A percentile compares a stretch with the other conserved stretches of the same genome.
These are phyloP conservation scores for Hypericum androsaemum DNA, from an alignment of 345 rosid species.

Conservation along the genomic window DNA sequence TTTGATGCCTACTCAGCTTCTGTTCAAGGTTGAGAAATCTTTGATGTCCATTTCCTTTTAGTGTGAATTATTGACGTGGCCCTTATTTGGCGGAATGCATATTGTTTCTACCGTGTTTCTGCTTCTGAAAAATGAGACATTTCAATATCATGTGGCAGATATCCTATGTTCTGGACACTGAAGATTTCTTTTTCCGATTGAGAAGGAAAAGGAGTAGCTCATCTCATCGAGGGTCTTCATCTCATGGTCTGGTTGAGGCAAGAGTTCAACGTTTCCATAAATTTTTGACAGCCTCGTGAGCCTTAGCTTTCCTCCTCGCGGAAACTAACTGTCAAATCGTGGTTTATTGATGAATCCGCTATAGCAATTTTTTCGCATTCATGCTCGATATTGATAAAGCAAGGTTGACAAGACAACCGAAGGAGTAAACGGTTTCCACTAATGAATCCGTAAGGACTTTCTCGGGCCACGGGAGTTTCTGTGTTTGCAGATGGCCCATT, in stretches of 20 bases:
- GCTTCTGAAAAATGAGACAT: not conserved
- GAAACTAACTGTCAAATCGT: constrained; percentile 4
- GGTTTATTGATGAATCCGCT: not conserved
- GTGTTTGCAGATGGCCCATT: not conserved
- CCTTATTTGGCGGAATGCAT: not conserved
- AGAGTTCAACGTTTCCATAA: constrained; percentile 37
- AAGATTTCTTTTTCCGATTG: constrained; percentile 50
- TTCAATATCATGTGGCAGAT: constrained; percentile 25
- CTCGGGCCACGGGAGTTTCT: not conserved
- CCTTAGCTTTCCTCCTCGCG: not conserved
- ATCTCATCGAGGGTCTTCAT: constrained; percentile 1
- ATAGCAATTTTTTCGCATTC: not conserved
- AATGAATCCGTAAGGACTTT: not conserved
- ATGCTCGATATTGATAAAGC: too few relatives aligned
- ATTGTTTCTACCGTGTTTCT: not conserved
- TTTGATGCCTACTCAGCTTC: too few relatives aligned
- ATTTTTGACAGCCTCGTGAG: constrained; percentile 28
- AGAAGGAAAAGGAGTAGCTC: constrained; percentile 19
- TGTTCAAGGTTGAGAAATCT: too few relatives aligned
- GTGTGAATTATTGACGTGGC: not conserved
- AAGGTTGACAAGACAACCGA: too few relatives aligned
- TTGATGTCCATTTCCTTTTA: too few relatives aligned
- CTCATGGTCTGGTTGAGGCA: constrained; percentile 18
- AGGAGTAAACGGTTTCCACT: not conserved
- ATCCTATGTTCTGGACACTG: constrained; percentile 50